Evolutionary conservation across 441 rosid genomes (phyloP), one percentile per base, ranked within the genome.

Genomic region (Erysimum pusillum): DNA sequence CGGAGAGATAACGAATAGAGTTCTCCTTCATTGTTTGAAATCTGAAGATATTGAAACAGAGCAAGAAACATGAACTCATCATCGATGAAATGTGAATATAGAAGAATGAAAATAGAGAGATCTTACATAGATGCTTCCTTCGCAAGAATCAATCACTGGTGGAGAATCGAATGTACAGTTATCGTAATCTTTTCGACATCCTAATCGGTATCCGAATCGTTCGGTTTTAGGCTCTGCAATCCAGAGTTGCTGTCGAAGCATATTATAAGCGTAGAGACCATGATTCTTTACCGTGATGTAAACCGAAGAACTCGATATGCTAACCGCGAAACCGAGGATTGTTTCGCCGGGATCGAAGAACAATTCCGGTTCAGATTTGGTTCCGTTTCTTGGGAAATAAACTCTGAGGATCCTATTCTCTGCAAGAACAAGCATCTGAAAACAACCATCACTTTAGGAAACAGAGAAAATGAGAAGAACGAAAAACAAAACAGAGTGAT

Each of bases 111-210:
- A 28, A 28, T 28, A 60, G 17, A 60, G 45, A 52, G 25, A n/a
- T 42, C 78, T 84, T 88, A 95, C 99, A 78, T 90, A 88, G 74
- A 95, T 69, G 73, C 86, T 88, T 75, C 87, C 89, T 77, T 93
- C 92, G 32, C 95, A 92, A 76, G 81, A 85, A 83, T 91, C 98
- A 69, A 95, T 78, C 44, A 93, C 83, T 0, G 98, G 97, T 18
- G 12, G 76, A 6, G 98, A 89, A 71, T 84, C 66, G 65, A 92
- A 95, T 80, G 70, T 85, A 71, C 99, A 95, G 69, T 89, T 87
- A 5, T 56, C 36, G 54, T 77, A 73, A 62, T 71, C 83, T 82
- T 85, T 88, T 14, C 85, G 51, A 72, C 99, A 92, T 25, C 98
- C 99, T 77, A 86, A 79, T 54, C 81, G 82, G 76, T 90, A 91